phyloP scores from a whole-genome alignment of 129 eudicot genomes.

The Dittrichia graveolens region DNA sequence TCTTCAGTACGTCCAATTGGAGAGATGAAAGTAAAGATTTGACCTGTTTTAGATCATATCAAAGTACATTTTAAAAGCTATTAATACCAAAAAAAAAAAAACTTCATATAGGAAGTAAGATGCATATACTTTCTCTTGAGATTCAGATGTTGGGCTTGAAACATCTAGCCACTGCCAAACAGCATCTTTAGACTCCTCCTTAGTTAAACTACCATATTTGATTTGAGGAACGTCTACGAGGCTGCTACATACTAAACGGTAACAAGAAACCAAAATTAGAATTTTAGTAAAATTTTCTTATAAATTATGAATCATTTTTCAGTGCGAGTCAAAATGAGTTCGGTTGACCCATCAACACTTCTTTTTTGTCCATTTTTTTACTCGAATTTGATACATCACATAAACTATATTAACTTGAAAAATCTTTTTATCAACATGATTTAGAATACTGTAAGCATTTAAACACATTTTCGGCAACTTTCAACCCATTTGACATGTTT shows the following conservation, averaged over 20 bases:
- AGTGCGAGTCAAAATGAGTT: neutral
- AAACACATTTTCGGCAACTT: neutral
- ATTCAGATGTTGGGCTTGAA: constrained; percentile 59
- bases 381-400: neutral
- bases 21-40: constrained; percentile 61
- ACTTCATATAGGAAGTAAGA: constrained; percentile 9
- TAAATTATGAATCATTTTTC: neutral
- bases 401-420: neutral
- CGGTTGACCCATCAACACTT: constrained; percentile 6
- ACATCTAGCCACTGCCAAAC: constrained; percentile 81
- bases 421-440: neutral
- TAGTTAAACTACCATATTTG: constrained; percentile 58
- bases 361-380: neutral
- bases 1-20: constrained; percentile 61
- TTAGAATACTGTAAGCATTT: neutral
- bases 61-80: constrained; percentile 3
- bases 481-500: neutral
- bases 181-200: constrained; percentile 52
- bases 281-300: neutral
- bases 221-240: constrained; percentile 79
- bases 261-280: constrained; percentile 14
- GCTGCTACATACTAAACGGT: constrained; percentile 71
- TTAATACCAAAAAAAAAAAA: constrained; percentile 7
- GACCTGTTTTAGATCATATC: constrained; percentile 55
- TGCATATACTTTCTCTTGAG: constrained; percentile 62